Conservation (phyloP, 2,329 filamentous ascomycete genomes). For the Pyrenophora seminiperda region DNA sequence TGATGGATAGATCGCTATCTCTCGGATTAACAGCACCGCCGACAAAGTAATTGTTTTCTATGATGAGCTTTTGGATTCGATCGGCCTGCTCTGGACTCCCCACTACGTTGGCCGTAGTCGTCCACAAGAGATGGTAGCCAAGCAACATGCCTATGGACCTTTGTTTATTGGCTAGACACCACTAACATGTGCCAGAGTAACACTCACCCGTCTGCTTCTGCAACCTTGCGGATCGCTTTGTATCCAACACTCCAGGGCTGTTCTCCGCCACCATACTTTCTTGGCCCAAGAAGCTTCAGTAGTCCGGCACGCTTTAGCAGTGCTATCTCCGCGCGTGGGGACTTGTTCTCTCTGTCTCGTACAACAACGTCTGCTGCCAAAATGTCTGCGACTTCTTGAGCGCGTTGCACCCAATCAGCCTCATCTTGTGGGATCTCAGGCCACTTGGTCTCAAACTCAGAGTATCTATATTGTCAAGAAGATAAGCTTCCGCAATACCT, state of each 20-base stretch:
- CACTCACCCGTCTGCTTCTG: slow-evolving; percentile 64
- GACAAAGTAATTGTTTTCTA: slow-evolving; percentile 68
- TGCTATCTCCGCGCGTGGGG: slow-evolving; percentile 57
- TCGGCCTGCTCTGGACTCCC: slow-evolving; percentile 66
- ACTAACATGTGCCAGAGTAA: not conserved
- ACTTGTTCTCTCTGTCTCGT: slow-evolving; percentile 59
- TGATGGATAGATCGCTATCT: slow-evolving; percentile 65
- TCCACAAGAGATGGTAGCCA: slow-evolving; percentile 69
- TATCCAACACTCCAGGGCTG: slow-evolving; percentile 62
- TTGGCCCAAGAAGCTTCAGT: slow-evolving; percentile 57
- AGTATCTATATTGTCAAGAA: too few relatives aligned
- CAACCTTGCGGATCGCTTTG: slow-evolving; percentile 65
- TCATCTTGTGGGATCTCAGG: slow-evolving; percentile 48
- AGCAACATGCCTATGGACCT: slow-evolving; percentile 67
- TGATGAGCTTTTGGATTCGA: slow-evolving; percentile 61
- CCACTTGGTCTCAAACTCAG: slow-evolving; percentile 48
- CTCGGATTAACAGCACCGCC: slow-evolving; percentile 69
- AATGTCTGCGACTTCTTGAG: slow-evolving; percentile 57
- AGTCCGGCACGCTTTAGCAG: slow-evolving; percentile 59
- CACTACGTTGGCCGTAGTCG: slow-evolving; percentile 64
- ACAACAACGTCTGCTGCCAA: slow-evolving; percentile 55
- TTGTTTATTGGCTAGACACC: not conserved
- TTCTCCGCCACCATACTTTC: slow-evolving; percentile 59
- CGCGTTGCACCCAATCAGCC: slow-evolving; percentile 55
- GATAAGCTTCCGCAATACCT: too few relatives aligned